phyloP scores from a whole-genome alignment of 2,329 filamentous ascomycete species.

The Fusarium clavum region DNA sequence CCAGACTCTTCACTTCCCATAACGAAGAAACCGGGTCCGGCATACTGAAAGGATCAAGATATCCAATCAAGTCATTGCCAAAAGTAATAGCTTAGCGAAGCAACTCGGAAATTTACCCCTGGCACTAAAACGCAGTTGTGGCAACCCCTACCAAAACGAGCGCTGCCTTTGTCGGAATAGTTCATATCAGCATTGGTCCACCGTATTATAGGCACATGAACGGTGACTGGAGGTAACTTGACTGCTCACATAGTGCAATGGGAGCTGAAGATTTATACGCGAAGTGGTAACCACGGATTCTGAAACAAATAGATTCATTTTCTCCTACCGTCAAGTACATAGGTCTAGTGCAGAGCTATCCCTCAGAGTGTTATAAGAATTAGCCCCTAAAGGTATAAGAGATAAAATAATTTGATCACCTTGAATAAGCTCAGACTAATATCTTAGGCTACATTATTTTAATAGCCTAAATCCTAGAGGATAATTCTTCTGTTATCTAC shows the following conservation, averaged over 20 bases:
- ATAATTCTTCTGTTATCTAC: too few relatives aligned
- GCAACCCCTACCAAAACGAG: slow-evolving; percentile 24
- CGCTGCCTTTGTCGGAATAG: slow-evolving; percentile 33
- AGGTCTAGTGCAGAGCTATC: neutral
- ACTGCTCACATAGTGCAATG: neutral
- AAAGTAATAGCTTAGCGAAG: slow-evolving; percentile 7
- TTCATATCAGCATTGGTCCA: neutral
- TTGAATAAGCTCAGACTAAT: neutral
- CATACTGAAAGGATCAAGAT: neutral
- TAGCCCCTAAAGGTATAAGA: neutral
- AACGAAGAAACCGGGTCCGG: neutral
- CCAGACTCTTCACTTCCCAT: neutral
- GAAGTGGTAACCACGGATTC: slow-evolving; percentile 1
- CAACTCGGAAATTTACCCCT: slow-evolving; percentile 26
- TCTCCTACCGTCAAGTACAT: neutral
- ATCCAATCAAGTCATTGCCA: slow-evolving; percentile 4
- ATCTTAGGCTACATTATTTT: neutral
- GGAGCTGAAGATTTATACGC: slow-evolving; percentile 10
- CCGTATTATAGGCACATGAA: slow-evolving; percentile 6
- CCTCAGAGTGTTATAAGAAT: neutral
- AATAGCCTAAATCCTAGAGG: neutral
- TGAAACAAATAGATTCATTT: slow-evolving; percentile 16
- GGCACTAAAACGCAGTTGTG: slow-evolving; percentile 36
- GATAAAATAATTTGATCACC: neutral
- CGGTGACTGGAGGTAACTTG: slow-evolving; percentile 5